These are phyloP conservation scores for Allium sativum DNA, from an alignment of 106 monocot genomes.

Conservation along the genomic window DNA sequence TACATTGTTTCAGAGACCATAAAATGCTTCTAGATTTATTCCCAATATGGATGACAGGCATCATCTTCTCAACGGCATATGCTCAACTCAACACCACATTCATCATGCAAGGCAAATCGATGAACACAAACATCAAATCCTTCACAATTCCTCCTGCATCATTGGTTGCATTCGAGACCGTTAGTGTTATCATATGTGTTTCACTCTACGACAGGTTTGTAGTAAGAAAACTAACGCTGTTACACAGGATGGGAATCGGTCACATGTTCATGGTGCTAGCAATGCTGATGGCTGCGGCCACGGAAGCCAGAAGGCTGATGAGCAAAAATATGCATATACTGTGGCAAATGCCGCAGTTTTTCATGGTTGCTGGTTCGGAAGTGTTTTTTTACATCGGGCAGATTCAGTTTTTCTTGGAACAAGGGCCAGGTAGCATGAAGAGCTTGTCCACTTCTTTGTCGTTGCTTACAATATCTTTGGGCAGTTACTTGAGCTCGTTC, in stretches of 20 bases:
- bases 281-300: slow-evolving; percentile 24
- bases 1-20: slow-evolving; percentile 15
- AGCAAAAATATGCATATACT: slow-evolving; percentile 2
- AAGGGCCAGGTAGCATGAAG: slow-evolving; percentile 40
- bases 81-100: slow-evolving; percentile 54
- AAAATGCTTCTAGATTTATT: slow-evolving; percentile 42
- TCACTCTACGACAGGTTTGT: neutral
- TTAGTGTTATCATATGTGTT: slow-evolving; percentile 27
- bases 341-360: slow-evolving; percentile 49
- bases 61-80: slow-evolving; percentile 28
- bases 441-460: slow-evolving; percentile 31
- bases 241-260: slow-evolving; percentile 33
- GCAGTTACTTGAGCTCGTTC: slow-evolving; percentile 38
- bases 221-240: slow-evolving; percentile 7
- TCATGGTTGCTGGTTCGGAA: slow-evolving; percentile 27
- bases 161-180: slow-evolving; percentile 35
- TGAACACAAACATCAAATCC: slow-evolving; percentile 31
- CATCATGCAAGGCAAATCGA: slow-evolving; percentile 42
- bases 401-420: slow-evolving; percentile 54
- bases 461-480: slow-evolving; percentile 24
- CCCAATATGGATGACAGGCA: slow-evolving; percentile 50
- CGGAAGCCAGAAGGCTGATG: slow-evolving; percentile 28
- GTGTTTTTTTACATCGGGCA: slow-evolving; percentile 32
- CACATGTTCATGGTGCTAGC: slow-evolving; percentile 12
- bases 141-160: slow-evolving; percentile 54